Evolutionary conservation across 2,329 filamentous ascomycete genomes (phyloP), one percentile per base, ranked within the genome.

Genomic region (Colletotrichum costaricense): DNA sequence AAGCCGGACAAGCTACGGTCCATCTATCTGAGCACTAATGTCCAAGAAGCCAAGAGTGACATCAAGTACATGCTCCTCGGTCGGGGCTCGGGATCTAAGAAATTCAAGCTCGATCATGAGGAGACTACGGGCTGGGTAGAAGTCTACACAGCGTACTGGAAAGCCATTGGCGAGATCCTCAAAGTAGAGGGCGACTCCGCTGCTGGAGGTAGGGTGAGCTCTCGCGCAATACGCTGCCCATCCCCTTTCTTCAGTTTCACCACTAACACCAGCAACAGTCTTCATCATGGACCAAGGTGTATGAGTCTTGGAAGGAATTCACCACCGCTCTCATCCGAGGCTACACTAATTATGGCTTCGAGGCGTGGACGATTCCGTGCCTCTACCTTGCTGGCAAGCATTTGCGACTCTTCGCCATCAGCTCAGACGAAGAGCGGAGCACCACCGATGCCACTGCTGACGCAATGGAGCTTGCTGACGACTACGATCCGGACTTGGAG

Each of bases 291-390:
- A 88, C 89, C n/a, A 93, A 90, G 68, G 93, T 95, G 0, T 99
- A 98, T 79, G 93, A 95, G 74, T 86, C 92, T 12, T 98, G 97
- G 95, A 97, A 94, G 80, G 94, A 97, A 54, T 80, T 98, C 74
- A 91, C 93, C 58, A 93, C 93, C 75, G 86, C 88, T 60, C 86
- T 98, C 52, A 92, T 95, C 71, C 91, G 95, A 76, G 95, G 95
- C 38, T 98, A 98, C 81, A 93, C 92, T 46, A 93, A 89, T 76
- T 87, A 88, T 68, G 89, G 90, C 3, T 94, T 98, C 78, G 92
- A 94, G 76, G 93, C 95, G 38, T 99, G 97, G 96, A 97, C 95
- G 0, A 91, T 99, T 64, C 95, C 97, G 4, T 95, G 94, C 79
- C 87, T 99, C 52, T 98, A 98, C 80, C 89, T 93, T 65, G 92